Evolutionary conservation across 2,329 filamentous ascomycete species (phyloP).

Genomic region (Penicillium psychrosexuale): DNA sequence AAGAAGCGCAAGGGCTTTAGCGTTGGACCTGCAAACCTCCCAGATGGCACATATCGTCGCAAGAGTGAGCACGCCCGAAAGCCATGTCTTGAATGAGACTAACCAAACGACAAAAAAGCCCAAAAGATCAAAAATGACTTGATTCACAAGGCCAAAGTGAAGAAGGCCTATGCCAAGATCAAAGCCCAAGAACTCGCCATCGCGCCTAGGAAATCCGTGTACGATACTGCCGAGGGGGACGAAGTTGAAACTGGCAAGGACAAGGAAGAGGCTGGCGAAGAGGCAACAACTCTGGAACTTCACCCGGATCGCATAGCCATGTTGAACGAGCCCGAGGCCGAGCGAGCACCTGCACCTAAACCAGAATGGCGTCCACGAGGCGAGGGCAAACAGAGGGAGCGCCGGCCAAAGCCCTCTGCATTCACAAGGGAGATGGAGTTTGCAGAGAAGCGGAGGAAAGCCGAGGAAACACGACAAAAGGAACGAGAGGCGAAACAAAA

Average conservation of each 20-base stretch:
- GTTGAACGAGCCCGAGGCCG: conserved; percentile 47
- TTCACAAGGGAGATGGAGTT: conserved; percentile 70
- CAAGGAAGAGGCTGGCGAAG: conserved; percentile 18
- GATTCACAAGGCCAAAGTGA: conserved; percentile 89
- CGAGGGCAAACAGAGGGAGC: conserved; percentile 28
- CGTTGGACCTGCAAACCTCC: conserved; percentile 84
- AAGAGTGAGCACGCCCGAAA: conserved; percentile 55
- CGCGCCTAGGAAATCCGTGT: conserved; percentile 32
- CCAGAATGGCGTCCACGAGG: conserved; percentile 22
- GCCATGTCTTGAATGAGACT: neutral
- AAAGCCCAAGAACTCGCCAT: conserved; percentile 59
- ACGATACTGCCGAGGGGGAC: conserved; percentile 31
- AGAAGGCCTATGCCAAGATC: conserved; percentile 87
- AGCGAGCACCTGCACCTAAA: conserved; percentile 19
- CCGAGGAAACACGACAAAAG: conserved; percentile 62
- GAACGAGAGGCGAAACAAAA: conserved; percentile 68
- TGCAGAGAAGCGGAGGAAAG: conserved; percentile 57
- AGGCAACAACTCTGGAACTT: conserved; percentile 48
- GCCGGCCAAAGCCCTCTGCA: conserved; percentile 43
- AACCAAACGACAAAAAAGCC: conserved; percentile 48
- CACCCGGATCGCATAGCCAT: conserved; percentile 61
- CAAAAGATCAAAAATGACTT: conserved; percentile 85
- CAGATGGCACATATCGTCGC: conserved; percentile 81
- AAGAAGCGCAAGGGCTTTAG: conserved; percentile 71
- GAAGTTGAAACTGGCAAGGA: conserved; percentile 19